Evolutionary conservation across 2,329 filamentous ascomycete species (phyloP).

Genomic region (Zarea fungicola): DNA sequence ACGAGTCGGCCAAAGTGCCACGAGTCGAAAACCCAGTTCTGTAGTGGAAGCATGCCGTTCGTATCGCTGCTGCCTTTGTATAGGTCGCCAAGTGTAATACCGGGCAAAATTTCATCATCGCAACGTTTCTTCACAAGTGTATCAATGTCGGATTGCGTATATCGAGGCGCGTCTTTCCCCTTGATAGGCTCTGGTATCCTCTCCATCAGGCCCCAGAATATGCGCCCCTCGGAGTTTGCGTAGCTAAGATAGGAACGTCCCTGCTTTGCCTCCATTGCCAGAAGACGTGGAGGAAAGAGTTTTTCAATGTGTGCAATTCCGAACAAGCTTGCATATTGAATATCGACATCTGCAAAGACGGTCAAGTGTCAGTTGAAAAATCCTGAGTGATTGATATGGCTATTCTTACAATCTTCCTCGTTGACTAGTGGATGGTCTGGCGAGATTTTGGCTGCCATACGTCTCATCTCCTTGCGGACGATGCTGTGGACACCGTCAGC

Average conservation of each 20-base stretch:
- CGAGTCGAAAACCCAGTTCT: conserved; percentile 31
- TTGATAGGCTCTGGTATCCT: conserved; percentile 1
- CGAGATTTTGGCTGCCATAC: conserved; percentile 18
- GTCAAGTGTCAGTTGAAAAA: not conserved
- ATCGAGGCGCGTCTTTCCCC: not conserved
- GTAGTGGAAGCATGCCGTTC: conserved; percentile 27
- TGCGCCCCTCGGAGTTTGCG: not conserved
- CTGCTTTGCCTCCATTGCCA: not conserved
- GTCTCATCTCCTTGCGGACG: conserved; percentile 25
- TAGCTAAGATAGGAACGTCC: conserved; percentile 1
- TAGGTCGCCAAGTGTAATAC: conserved; percentile 25
- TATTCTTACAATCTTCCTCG: conserved; percentile 14
- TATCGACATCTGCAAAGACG: not conserved
- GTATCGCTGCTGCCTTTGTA: conserved; percentile 22
- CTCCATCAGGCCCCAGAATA: conserved; percentile 3
- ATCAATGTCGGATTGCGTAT: not conserved
- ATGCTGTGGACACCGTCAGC: conserved; percentile 36
- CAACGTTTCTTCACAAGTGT: not conserved
- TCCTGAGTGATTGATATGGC: too few species aligned
- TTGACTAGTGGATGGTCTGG: conserved; percentile 19
- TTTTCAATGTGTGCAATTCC: conserved; percentile 6
- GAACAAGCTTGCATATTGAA: conserved; percentile 3
- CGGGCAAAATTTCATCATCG: not conserved
- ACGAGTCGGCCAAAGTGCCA: conserved; percentile 36
- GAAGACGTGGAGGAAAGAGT: not conserved